Base-by-base conservation (phyloP, 2,329 filamentous ascomycete genomes). In the Botrytis galanthina region DNA sequence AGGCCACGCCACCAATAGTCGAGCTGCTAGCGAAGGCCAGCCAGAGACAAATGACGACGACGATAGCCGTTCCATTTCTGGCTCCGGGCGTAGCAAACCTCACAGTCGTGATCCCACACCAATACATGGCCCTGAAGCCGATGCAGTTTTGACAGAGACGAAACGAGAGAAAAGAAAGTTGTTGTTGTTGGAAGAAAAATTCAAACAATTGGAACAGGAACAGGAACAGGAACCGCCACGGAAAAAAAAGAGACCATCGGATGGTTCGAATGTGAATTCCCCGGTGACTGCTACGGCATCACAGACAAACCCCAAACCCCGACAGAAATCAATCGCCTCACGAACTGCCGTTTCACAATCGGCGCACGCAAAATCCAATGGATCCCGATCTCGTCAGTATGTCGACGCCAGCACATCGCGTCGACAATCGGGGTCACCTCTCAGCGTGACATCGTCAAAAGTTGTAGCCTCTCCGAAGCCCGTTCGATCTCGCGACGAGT, bases 101-200 rank as follows among this genome's bases (percentile, higher is more conserved):
- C 86, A 88, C 0, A 92, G 90, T 78, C 87, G 90, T 71, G 90
- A 92, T 76, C 84, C 88, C 76, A 92, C 90, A 4, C 90, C 90
- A 46, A 74, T 78, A 14, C 75, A 79, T 4, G 83, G 85, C 26
- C 85, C 86, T 77, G 90, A 89, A 39, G 88, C 88, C 0, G 80
- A 79, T 64, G 78, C 77, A 26, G 74, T 77, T 87, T 89, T 73
- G 86, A 91, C 76, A 70, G 89, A 90, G 75, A 88, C 87, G 0
- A 89, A 91, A 75, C 86, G 90, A 44, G 90, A 92, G 75, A 91
- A 92, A 81, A 84, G 90, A 51, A 92, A 92, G 77, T 86, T 91
- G 18, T 87, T 88, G 32, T 89, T 89, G 86, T 85, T 90, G 0
- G 90, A 92, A 76, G 88, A 90, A 85, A 87, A 2, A 88, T 92